Conservation (phyloP, 2,329 filamentous ascomycete species). For the Apiospora rasikravindrae region DNA sequence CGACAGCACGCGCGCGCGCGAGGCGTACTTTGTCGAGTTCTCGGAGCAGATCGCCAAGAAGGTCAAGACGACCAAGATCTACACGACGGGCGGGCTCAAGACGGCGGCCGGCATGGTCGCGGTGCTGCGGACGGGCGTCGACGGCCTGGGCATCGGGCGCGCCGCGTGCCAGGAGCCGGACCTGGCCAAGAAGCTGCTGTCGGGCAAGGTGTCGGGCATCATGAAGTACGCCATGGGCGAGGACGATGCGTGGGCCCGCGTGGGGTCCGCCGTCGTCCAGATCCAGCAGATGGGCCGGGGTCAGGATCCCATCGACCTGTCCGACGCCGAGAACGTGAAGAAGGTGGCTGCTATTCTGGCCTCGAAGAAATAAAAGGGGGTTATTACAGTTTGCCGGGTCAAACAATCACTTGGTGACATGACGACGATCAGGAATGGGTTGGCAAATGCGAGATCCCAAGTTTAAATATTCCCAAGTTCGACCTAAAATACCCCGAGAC, state of each 20-base stretch:
- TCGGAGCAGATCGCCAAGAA: constrained; percentile 53
- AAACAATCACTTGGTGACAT: not conserved
- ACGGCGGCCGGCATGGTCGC: constrained; percentile 59
- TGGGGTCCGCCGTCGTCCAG: constrained; percentile 52
- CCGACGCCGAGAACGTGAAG: constrained; percentile 40
- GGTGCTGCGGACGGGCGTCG: constrained; percentile 53
- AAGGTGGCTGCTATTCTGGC: constrained; percentile 16
- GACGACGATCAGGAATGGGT: not conserved
- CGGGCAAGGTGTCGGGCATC: constrained; percentile 52
- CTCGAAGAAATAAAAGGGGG: not conserved
- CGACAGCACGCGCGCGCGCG: constrained; percentile 58
- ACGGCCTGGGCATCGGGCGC: constrained; percentile 61
- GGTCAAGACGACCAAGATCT: constrained; percentile 55
- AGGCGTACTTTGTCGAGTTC: constrained; percentile 64
- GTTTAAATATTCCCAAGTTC: not conserved
- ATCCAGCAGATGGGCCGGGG: constrained; percentile 41
- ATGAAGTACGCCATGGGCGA: constrained; percentile 52
- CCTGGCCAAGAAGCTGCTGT: constrained; percentile 50
- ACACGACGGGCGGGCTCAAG: constrained; percentile 60
- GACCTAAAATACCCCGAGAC: not conserved
- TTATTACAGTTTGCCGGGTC: not conserved
- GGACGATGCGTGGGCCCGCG: constrained; percentile 51
- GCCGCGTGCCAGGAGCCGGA: constrained; percentile 55
- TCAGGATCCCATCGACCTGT: constrained; percentile 43
- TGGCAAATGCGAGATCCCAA: not conserved